These are phyloP conservation scores for Paecilomyces sp. DNA, from an alignment of 2,329 filamentous ascomycete genomes.

Conservation along the genomic window DNA sequence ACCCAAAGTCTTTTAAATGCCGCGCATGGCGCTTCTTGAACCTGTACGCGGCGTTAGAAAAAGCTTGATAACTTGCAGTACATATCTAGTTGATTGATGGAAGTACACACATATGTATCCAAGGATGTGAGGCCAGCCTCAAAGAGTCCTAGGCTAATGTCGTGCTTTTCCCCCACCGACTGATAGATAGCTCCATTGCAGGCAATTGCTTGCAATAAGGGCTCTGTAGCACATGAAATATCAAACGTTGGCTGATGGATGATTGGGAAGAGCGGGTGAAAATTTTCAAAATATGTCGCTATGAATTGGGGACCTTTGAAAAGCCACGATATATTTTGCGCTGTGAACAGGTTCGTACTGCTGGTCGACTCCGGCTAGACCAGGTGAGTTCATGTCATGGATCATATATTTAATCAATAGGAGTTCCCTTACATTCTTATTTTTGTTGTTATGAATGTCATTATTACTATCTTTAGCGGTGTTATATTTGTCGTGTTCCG, in stretches of 20 bases:
- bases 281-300: not conserved
- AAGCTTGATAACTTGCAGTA: not conserved
- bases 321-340: constrained; percentile 1
- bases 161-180: not conserved
- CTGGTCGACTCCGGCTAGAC: not conserved
- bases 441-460: no score
- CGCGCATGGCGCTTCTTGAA: not conserved
- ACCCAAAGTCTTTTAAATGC: not conserved
- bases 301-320: constrained; percentile 1
- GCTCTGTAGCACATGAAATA: not conserved
- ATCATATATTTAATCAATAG: not conserved
- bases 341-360: not conserved
- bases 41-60: not conserved
- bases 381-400: not conserved
- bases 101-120: not conserved
- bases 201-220: constrained; percentile 1
- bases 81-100: not conserved
- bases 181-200: constrained; percentile 1
- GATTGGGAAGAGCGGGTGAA: not conserved
- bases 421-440: no score
- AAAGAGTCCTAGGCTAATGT: not conserved
- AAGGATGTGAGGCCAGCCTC: not conserved
- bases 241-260: constrained; percentile 2
- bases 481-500: no score
- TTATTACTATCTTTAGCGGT: no score